A percentile compares a stretch with the other conserved stretches of the same genome.
These are phyloP conservation scores for Suillus americanus DNA, from an alignment of 768 basidiomycete species.

Conservation along the genomic window DNA sequence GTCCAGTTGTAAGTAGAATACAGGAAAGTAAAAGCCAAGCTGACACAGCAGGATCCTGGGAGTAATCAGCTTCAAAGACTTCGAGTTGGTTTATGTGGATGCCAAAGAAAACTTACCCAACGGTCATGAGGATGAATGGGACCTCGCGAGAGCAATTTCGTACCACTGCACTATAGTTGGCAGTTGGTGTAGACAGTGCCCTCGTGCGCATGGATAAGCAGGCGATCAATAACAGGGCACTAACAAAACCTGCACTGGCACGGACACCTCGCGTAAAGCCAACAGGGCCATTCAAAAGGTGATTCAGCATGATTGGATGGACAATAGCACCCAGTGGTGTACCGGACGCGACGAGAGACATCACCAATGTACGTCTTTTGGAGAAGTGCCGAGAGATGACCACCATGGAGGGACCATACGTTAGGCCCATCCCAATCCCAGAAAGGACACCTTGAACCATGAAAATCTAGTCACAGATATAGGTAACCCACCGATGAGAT, in stretches of 20 bases:
- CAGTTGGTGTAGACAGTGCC: constrained; percentile 13
- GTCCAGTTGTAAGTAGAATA: constrained; percentile 60
- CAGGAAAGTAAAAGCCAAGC: constrained; percentile 47
- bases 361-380: constrained; percentile 39
- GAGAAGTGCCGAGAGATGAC: constrained; percentile 47
- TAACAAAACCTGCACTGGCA: constrained; percentile 39
- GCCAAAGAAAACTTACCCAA: constrained; percentile 17
- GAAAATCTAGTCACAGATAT: constrained; percentile 30
- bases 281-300: constrained; percentile 35
- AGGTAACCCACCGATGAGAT: background rate
- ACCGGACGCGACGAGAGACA: constrained; percentile 46
- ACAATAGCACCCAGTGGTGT: constrained; percentile 53
- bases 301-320: constrained; percentile 64
- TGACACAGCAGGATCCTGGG: constrained; percentile 20
- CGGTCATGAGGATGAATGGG: constrained; percentile 24
- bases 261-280: constrained; percentile 45
- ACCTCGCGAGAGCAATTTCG: constrained; percentile 24
- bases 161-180: constrained; percentile 18
- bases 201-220: constrained; percentile 39
- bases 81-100: background rate
- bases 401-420: constrained; percentile 43
- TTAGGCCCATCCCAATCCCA: constrained; percentile 42
- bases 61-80: constrained; percentile 2
- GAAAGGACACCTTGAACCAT: constrained; percentile 42
- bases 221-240: constrained; percentile 36